Evolutionary conservation across 1,284 basidiomycete species (phyloP), one percentile per base, ranked within the genome.

Genomic region (Ustilago sp.): DNA sequence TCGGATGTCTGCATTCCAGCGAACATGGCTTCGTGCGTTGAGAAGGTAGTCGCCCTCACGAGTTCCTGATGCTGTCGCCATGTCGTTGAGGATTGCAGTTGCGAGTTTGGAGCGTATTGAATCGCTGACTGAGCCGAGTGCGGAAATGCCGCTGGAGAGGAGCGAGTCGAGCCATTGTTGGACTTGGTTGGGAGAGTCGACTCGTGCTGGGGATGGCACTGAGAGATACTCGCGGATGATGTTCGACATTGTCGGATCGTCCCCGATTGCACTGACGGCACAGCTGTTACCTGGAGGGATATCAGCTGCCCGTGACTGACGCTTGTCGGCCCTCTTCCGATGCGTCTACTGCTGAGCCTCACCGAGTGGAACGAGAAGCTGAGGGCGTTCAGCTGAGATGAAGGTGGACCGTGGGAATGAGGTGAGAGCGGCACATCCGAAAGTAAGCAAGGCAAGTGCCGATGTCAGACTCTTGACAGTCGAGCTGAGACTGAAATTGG

Each of bases 31-130:
- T 11, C 75, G 48, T 4, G 54, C 39, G 34, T 77, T 77, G 62
- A 72, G 67, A 8, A 74, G 61, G 31, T 55, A 64, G 59, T 68
- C 63, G 15, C 67, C 71, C 31, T 71, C 53, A 8, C 75, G 63
- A 6, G 48, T 58, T 7, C 75, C 75, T 34, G 75, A 74, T 23
- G 71, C 75, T 31, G 57, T 38, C 47, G 54, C 52, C 7, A 77
- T 56, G 41, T 77, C 75, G 23, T 53, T 63, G 58, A 76, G 66
- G 8, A 78, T 50, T 23, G 76, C 71, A 0, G 51, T 63, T 35
- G 59, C 60, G 36, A 79, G 66, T 34, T 74, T 69, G 65, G 70
- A 39, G 4, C 74, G 77, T 31, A 74, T 66, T n/a, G 70, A 68
- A 38, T 74, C 68, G 47, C 53, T 67, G 38, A 74, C 70, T 9